phyloP scores from a whole-genome alignment of 1,139 yeast genomes.

The Yarrowia galli region DNA sequence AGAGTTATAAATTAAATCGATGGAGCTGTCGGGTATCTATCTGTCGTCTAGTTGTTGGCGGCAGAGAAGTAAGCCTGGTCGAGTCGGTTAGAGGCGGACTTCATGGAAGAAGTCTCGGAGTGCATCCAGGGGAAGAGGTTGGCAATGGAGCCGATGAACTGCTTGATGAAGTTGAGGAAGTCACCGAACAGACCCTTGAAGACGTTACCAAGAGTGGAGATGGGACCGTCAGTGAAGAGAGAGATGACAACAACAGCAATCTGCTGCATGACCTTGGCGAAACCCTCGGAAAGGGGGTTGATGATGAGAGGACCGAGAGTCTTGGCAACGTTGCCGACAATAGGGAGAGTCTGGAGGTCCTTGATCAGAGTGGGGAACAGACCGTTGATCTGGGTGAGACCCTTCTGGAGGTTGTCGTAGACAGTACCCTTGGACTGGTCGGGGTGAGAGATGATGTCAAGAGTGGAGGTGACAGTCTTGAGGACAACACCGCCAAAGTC shows the following conservation, averaged over 20 bases:
- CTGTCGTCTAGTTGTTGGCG: not conserved
- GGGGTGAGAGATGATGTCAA: conserved; percentile 25
- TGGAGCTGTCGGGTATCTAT: not conserved
- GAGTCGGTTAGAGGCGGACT: conserved; percentile 33
- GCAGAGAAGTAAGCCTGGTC: conserved; percentile 33
- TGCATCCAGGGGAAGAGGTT: conserved; percentile 34
- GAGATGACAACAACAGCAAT: conserved; percentile 15
- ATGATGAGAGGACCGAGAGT: conserved; percentile 29
- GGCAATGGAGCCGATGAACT: conserved; percentile 31
- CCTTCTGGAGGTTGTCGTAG: conserved; percentile 35
- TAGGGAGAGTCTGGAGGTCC: conserved; percentile 34
- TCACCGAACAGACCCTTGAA: conserved; percentile 11
- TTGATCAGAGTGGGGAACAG: conserved; percentile 27
- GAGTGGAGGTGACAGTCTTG: conserved; percentile 30
- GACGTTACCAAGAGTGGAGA: conserved; percentile 7
- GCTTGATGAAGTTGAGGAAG: conserved; percentile 20
- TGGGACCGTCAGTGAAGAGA: conserved; percentile 29
- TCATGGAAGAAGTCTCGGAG: conserved; percentile 36
- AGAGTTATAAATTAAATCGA: conserved; percentile 13
- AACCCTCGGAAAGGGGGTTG: conserved; percentile 33
- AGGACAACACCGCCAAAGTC: conserved; percentile 18
- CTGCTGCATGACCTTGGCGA: conserved; percentile 35
- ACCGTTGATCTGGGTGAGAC: conserved; percentile 9
- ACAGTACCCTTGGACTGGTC: conserved; percentile 28
- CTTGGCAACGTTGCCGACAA: conserved; percentile 22